Evolutionary conservation across 1,139 yeast genomes (phyloP).

Genomic region (Yamadazyma mexicana): DNA sequence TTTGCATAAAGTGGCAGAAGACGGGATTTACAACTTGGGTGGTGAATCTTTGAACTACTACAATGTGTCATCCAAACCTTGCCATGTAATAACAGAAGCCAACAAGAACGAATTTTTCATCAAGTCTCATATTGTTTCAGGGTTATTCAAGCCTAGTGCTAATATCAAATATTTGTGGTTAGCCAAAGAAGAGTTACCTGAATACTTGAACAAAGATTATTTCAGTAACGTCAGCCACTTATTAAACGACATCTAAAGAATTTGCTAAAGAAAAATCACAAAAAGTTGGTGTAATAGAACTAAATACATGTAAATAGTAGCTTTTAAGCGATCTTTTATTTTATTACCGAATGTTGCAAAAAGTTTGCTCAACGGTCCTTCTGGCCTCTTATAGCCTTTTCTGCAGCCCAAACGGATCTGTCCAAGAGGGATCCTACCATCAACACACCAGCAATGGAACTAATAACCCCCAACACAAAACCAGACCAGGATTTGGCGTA

Average conservation of each 20-base stretch:
- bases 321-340: background rate
- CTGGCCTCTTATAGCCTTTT: conserved; percentile 72
- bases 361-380: conserved; percentile 45
- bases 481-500: conserved; percentile 82
- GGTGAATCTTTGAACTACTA: conserved; percentile 80
- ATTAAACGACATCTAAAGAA: conserved; percentile 42
- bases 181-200: conserved; percentile 72
- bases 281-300: conserved; percentile 8
- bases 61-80: conserved; percentile 87
- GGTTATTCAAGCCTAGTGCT: conserved; percentile 60
- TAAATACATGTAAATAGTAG: conserved; percentile 15
- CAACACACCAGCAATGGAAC: conserved; percentile 90
- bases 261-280: too few species aligned
- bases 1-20: conserved; percentile 73
- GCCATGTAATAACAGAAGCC: conserved; percentile 52
- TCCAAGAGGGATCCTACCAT: conserved; percentile 91
- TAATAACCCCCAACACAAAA: conserved; percentile 78
- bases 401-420: conserved; percentile 87
- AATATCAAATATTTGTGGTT: conserved; percentile 67
- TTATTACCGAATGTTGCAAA: too few species aligned
- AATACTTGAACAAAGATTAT: conserved; percentile 54
- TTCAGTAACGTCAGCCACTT: conserved; percentile 54
- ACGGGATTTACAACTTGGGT: conserved; percentile 69
- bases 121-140: conserved; percentile 90
- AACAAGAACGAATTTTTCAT: conserved; percentile 61